Conservation (phyloP, 2,329 filamentous ascomycete species). For the Fusarium tupiense region DNA sequence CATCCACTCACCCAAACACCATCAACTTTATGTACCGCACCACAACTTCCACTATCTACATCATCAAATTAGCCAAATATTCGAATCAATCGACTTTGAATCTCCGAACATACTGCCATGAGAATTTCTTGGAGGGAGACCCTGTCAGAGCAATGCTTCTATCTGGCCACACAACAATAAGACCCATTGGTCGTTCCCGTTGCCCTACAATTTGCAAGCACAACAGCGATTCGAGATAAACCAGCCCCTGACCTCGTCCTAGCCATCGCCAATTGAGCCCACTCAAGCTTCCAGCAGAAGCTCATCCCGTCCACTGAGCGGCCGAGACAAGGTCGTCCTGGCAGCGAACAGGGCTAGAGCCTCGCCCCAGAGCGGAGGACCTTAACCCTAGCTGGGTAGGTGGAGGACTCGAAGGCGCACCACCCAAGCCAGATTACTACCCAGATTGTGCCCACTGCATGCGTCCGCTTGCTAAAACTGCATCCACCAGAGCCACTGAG, state of each 20-base stretch:
- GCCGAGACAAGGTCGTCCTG: slow-evolving; percentile 32
- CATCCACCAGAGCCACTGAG: slow-evolving; percentile 35
- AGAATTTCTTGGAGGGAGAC: background rate
- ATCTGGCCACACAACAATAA: background rate
- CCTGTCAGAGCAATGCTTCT: background rate
- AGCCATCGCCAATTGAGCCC: slow-evolving; percentile 24
- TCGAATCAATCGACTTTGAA: background rate
- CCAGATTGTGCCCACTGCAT: slow-evolving; percentile 32
- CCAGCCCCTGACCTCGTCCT: slow-evolving; percentile 36
- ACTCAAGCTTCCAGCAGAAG: slow-evolving; percentile 34
- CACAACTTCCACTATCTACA: slow-evolving; percentile 19
- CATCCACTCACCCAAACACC: slow-evolving; percentile 28
- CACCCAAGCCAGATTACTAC: slow-evolving; percentile 34
- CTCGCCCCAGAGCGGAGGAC: slow-evolving; percentile 35
- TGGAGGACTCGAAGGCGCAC: slow-evolving; percentile 35
- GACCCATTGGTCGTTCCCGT: background rate
- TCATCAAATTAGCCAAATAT: slow-evolving; percentile 3
- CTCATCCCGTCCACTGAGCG: slow-evolving; percentile 27
- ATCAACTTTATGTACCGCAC: slow-evolving; percentile 17
- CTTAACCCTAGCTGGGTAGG: slow-evolving; percentile 38
- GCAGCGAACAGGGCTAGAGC: slow-evolving; percentile 35
- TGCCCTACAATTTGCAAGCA: slow-evolving; percentile 16
- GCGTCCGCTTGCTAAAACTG: slow-evolving; percentile 25
- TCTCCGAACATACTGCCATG: background rate
- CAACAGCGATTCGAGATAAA: slow-evolving; percentile 18